A percentile compares a stretch with the other conserved stretches of the same genome.
Conservation (phyloP, 345 rosid genomes). For the Gossypium arboreum region DNA sequence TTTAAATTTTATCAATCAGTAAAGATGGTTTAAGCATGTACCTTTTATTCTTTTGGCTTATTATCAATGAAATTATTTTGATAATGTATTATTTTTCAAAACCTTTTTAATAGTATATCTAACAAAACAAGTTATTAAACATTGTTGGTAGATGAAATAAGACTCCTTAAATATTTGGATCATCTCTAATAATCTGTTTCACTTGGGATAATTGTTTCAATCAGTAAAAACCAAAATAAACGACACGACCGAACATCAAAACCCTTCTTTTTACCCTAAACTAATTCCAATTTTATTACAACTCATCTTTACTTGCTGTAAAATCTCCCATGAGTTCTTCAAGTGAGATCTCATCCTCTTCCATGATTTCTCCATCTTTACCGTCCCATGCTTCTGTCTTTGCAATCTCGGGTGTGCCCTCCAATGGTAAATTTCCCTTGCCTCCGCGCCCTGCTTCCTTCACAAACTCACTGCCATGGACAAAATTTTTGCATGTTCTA, state of each 20-base stretch:
- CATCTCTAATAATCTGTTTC: not conserved
- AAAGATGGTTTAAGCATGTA: not conserved
- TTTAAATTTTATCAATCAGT: too few species aligned
- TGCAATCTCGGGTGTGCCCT: conserved; percentile 46
- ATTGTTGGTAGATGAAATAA: not conserved
- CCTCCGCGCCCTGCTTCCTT: conserved; percentile 92
- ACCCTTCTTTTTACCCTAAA: not conserved
- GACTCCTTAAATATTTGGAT: not conserved
- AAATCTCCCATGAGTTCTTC: conserved; percentile 88
- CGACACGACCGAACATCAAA: not conserved
- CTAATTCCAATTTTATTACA: conserved; percentile 26
- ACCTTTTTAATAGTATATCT: too few species aligned
- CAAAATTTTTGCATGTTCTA: not conserved
- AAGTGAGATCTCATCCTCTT: conserved; percentile 91
- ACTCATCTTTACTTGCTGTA: conserved; percentile 48
- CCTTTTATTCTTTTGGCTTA: not conserved
- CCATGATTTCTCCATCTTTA: conserved; percentile 72
- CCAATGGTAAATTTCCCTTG: conserved; percentile 82
- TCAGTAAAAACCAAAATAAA: not conserved
- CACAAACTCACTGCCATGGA: conserved; percentile 70
- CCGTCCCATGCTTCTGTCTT: conserved; percentile 91
- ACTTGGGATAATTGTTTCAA: not conserved
- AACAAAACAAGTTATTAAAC: not conserved
- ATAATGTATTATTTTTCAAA: too few species aligned
- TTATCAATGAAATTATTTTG: too few species aligned